Evolutionary conservation across 345 rosid genomes (phyloP).

Genomic region (Melaleuca quinquenervia): DNA sequence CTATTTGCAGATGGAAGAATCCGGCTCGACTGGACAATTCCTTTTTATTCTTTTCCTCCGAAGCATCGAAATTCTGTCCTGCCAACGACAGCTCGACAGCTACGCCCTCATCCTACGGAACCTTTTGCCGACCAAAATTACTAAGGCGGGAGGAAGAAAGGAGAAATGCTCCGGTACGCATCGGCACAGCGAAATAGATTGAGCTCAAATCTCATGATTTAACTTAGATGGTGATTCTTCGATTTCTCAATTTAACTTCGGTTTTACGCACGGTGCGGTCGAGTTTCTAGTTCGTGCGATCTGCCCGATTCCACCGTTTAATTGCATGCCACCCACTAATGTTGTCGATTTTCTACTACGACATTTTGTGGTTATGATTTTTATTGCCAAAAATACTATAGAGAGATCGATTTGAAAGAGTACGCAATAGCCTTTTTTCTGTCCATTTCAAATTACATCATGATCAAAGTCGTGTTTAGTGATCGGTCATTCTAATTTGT

Average conservation of each 20-base stretch:
- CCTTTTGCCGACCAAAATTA: neutral
- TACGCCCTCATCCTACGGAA: neutral
- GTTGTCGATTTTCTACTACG: too few relatives aligned
- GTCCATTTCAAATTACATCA: neutral
- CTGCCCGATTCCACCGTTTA: neutral
- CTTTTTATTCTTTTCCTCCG: neutral
- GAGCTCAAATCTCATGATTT: neutral
- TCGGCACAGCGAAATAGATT: neutral
- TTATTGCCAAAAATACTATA: rapidly evolving
- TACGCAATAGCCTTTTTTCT: rapidly evolving
- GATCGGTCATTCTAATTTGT: rapidly evolving
- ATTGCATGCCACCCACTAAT: neutral
- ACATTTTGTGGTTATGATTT: rapidly evolving
- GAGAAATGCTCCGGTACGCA: neutral
- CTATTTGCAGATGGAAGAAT: neutral
- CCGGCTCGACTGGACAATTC: neutral
- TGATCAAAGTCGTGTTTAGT: rapidly evolving
- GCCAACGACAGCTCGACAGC: neutral
- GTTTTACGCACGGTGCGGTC: neutral
- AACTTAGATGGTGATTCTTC: too few relatives aligned
- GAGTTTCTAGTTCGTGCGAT: neutral
- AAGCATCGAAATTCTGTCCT: neutral
- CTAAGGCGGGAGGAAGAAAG: neutral
- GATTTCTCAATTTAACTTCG: neutral
- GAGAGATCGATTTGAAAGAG: neutral